Conservation (phyloP, 345 rosid genomes). For the Brassica cretica region DNA sequence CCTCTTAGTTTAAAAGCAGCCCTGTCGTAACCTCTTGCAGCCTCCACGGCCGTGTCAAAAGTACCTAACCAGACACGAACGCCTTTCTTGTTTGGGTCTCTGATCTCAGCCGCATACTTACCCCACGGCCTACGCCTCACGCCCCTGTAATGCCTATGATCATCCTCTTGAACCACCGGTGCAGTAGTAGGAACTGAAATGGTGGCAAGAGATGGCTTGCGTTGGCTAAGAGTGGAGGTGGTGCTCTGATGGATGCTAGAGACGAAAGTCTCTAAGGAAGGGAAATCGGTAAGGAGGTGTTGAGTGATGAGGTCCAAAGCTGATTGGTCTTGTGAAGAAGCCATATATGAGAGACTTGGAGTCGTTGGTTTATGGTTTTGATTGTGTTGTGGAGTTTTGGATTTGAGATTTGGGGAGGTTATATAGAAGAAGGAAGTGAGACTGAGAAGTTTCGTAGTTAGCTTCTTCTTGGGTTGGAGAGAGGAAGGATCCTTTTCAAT, state of each 20-base stretch:
- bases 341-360: conserved; percentile 4
- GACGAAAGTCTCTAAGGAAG: conserved; percentile 47
- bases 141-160: conserved; percentile 68
- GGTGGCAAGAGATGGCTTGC: conserved; percentile 55
- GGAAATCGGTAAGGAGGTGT: conserved; percentile 60
- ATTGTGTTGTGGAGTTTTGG: not conserved
- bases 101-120: conserved; percentile 82
- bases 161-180: conserved; percentile 9
- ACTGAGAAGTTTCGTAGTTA: conserved; percentile 23
- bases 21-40: conserved; percentile 75
- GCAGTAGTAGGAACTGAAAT: conserved; percentile 20
- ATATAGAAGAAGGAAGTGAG: conserved; percentile 27
- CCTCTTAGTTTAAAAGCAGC: conserved; percentile 86
- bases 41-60: conserved; percentile 77
- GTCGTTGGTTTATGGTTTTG: conserved; percentile 8
- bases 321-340: conserved; percentile 35
- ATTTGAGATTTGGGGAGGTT: conserved; percentile 1
- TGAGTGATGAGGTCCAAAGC: conserved; percentile 59
- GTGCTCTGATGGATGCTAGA: conserved; percentile 30
- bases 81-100: conserved; percentile 86
- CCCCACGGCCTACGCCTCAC: conserved; percentile 90
- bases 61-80: conserved; percentile 85
- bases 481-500: conserved; percentile 31
- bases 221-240: conserved; percentile 54
- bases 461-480: conserved; percentile 15